Evolutionary conservation across 2,329 filamentous ascomycete species (phyloP), one percentile per base, ranked within the genome.

Genomic region (Colletotrichum siamense): DNA sequence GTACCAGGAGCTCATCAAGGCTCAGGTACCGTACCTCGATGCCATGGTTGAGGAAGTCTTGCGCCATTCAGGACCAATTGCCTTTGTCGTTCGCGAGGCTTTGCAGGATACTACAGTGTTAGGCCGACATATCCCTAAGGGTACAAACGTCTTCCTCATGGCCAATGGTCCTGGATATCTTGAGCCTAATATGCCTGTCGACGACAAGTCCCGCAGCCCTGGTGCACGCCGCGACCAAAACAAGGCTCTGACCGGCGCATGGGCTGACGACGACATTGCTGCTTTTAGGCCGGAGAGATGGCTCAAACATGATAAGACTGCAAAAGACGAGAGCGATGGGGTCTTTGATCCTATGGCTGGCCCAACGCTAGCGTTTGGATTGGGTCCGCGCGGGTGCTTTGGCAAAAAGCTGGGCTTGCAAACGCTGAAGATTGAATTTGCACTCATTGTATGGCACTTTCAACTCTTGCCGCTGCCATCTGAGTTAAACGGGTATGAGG

Each of bases 391-490:
- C 5, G 82, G 82, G 5, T 87, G 86, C 69, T 87, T 82, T 64
- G 86, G 86, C 0, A 82, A 81, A 72, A 82, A 78, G 73, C 75
- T 87, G 73, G 86, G 83, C 1, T 80, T 84, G 52, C 36, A 85
- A 59, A 79, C 84, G 76, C 61, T 87, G 75, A 80, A 81, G 39
- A 82, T 84, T 18, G 75, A 83, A 59, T 79, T 85, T 26, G 83
- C 82, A 12, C 72, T 86, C 66, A 77, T 86, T 34, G 77, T 84
- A 5, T 87, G 85, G 86, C 81, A 83, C 61, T 86, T 87, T 77
- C 79, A 84, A 64, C 69, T 85, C 49, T 26, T 76, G 10, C 82
- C 36, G 81, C 36, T 65, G 6, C 61, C 44, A 3, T 44, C 67
- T 15, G 63, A 68, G 8, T 8, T 77, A 8, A 68, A 57, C 4